Evolutionary conservation across 495 filamentous ascomycete genomes (phyloP), one percentile per base, ranked within the genome.

Genomic region (Talaromyces ruber): DNA sequence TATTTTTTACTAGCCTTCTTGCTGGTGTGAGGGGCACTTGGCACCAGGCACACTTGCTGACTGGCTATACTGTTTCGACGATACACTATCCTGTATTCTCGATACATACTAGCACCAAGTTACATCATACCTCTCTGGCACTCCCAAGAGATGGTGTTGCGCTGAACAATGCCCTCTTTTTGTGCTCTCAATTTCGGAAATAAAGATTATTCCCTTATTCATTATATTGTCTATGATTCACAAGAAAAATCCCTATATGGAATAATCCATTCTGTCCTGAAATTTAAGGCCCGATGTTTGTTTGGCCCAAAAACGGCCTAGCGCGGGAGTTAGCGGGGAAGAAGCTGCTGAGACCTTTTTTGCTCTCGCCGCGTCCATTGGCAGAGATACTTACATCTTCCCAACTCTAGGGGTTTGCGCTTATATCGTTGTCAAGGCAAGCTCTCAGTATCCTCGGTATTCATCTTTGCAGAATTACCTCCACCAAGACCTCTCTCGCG

Each of bases 301-400:
- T 25, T 60, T 28, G 11, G 24, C 4, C 45, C 59, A 25, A 21
- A 51, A 59, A 32, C 24, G 59, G 59, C 28, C n/a, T 60, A 60
- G 59, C 28, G 59, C 43, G 22, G 11, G 16, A 28, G 21, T 32
- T 60, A 51, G 59, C 45, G 59, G 59, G 59, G 59, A 51, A 43
- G 29, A 37, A 50, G 22, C 45, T 60, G 58, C 30, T 34, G 32
- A 1, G 25, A 43, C 58, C 18, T 45, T 43, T 24, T 29, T 47
- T 59, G 22, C 22, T 18, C 32, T 58, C 55, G 28, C 26, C 55
- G 21, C 26, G 7, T 58, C 55, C 18, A 4, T 21, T 47, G 18
- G 18, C 14, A 47, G n/a, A 18, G 2, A n/a, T 4, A 47, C 43
- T n/a, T 21, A 47, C 43, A 47, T 47, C 43, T 47, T 39, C 43